Percentiles rank a stretch among this genome's conserved stretches.
phyloP scores from a whole-genome alignment of 2,329 filamentous ascomycete genomes.

The Aspergillus felis region DNA sequence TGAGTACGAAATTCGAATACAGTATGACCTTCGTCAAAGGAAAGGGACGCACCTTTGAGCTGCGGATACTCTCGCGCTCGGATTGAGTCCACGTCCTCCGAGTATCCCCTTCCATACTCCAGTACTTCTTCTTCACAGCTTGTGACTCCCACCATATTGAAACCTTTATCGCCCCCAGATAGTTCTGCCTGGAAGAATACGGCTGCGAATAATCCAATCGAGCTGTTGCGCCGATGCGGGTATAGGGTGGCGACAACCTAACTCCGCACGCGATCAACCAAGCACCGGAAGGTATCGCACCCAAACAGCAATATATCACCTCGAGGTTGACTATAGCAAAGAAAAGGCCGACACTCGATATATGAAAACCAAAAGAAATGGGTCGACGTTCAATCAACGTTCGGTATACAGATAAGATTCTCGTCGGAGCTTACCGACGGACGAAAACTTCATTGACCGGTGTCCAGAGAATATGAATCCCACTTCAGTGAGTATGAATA shows the following conservation, averaged over 20 bases:
- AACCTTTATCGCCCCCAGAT: background rate
- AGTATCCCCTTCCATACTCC: slow-evolving; percentile 32
- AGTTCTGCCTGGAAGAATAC: background rate
- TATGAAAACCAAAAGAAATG: background rate
- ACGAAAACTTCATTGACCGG: background rate
- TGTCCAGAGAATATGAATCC: background rate
- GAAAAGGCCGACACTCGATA: background rate
- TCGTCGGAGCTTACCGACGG: slow-evolving; percentile 23
- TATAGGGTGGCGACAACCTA: slow-evolving; percentile 1
- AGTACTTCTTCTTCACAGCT: slow-evolving; percentile 1
- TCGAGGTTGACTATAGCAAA: background rate
- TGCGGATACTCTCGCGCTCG: slow-evolving; percentile 47
- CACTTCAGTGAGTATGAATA: background rate
- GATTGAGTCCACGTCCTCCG: slow-evolving; percentile 46
- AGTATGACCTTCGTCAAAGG: background rate
- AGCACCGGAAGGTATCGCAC: background rate
- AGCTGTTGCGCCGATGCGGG: background rate
- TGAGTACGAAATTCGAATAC: background rate
- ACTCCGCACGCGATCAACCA: background rate
- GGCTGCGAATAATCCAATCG: background rate
- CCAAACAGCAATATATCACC: background rate
- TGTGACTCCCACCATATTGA: slow-evolving; percentile 1
- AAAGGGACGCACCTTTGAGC: slow-evolving; percentile 31
- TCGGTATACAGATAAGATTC: background rate
- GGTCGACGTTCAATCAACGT: background rate